phyloP scores from a whole-genome alignment of 495 filamentous ascomycete genomes.

The Hamigera avellanea region DNA sequence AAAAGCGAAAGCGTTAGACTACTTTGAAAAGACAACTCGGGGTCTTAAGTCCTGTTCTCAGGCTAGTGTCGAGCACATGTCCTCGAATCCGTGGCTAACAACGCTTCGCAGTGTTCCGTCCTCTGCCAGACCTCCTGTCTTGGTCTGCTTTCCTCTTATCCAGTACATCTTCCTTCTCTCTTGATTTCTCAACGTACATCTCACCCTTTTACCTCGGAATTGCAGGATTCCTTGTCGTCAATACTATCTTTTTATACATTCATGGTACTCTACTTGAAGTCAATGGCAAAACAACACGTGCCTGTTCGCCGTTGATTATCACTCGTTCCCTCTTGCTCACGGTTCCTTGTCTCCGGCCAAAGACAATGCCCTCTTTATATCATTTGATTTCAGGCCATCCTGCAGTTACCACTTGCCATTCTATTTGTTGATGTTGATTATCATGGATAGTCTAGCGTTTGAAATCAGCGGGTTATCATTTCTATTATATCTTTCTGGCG shows the following conservation, averaged over 20 bases:
- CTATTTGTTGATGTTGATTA: constrained; percentile 7
- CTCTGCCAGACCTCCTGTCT: too few relatives aligned
- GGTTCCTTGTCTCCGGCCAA: neutral
- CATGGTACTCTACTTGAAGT: too few relatives aligned
- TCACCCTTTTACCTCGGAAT: neutral
- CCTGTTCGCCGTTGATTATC: neutral
- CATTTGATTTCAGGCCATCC: neutral
- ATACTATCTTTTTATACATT: neutral
- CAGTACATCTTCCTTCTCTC: neutral
- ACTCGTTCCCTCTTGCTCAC: neutral
- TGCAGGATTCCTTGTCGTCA: neutral
- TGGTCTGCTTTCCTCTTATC: too few relatives aligned
- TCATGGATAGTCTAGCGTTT: constrained; percentile 23
- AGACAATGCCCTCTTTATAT: neutral
- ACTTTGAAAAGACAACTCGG: neutral
- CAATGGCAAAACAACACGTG: neutral
- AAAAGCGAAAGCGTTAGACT: constrained; percentile 59
- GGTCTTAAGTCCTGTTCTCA: neutral
- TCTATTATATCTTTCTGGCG: constrained; percentile 7
- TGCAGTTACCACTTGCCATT: neutral
- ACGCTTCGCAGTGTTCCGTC: too few relatives aligned
- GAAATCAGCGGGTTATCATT: constrained; percentile 16
- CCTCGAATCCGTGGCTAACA: too few relatives aligned
- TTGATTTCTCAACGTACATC: neutral
- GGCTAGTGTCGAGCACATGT: too few relatives aligned